Base-by-base conservation (phyloP, 352 stramenopile species). In the Globisporangium carolinianum region DNA sequence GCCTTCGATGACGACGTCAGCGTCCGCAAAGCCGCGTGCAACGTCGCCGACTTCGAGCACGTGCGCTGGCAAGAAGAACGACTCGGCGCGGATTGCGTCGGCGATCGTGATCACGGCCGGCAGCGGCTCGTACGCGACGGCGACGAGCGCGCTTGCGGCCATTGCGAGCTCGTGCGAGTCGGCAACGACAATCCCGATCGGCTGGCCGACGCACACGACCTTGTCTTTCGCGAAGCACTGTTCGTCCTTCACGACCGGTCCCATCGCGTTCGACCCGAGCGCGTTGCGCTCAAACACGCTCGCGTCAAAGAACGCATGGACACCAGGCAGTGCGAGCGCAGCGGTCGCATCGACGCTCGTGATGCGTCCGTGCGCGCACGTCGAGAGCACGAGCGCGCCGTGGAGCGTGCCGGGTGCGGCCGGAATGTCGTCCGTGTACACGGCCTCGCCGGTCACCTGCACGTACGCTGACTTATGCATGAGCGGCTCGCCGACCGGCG, bases 351-450 rank as follows among this genome's bases (percentile, higher is more conserved):
- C 87, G 12, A 99, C 87, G 32, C 65, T 80, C 41, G 91, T 78
- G 61, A 99, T 90, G 9, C 81, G 14, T 17, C 72, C 80, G 45
- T 96, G 85, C 0, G 83, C 76, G 57, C 79, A 75, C 0, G 80
- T 93, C 12, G 92, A 94, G 5, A 98, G 61, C 41, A 99, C 89
- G n/a, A 99, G 81, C 5, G 79, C 86, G 7, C 74, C 95, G 47
- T 98, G 91, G 1, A 99, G 75, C 39, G 90, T 91, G 59, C 89
- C 83, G 7, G 71, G 43, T 6, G 89, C 91, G 24, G 86, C 83
- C 10, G 83, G 87, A 45, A 98, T 96, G 62, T 99, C 96, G 61
- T 98, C 95, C 0, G 79, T 87, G 75, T 99, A 99, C n/a, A 87
- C 51, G 0, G 96, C 96, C 65, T 98, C 96, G 6, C 96, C 96